Base-by-base conservation (phyloP, 768 basidiomycete genomes). In the Lentinus brumalis region DNA sequence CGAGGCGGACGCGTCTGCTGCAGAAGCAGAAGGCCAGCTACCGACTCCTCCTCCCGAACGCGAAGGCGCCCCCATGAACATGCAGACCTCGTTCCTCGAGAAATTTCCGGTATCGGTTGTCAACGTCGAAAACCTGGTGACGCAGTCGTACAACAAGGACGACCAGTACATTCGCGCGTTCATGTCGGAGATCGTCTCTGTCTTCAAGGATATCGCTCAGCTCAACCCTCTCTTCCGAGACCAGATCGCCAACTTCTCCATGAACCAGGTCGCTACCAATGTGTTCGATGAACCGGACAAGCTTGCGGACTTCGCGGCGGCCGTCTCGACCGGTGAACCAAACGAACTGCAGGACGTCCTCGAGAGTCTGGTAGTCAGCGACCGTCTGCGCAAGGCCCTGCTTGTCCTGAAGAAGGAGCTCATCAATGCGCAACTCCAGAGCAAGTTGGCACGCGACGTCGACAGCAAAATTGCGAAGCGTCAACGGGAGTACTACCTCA, bases 161-260 rank as follows among this genome's bases (percentile, higher is more conserved):
- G 89, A 95, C 75, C 95, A 97, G 73, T 91, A 96, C 73, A 89
- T 96, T 67, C 91, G 94, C 30, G 96, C 96, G 4, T 92, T 97
- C 76, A 96, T 94, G 86, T 89, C 89, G 45, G 96, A 98, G 76
- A 94, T 98, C 61, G 91, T 98, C 65, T 89, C 91, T 47, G 94
- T 96, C 41, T 98, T 98, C 85, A 98, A 98, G 79, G 96, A 98
- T 71, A 97, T 98, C 61, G 96, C 96, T 0, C 93, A 96, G 73
- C 83, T 98, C 45, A 96, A 97, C 74, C 95, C 95, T 2, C 86
- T 98, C 65, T 98, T 98, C 88, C 91, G 96, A 45, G 96, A 98
- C 78, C 96, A 98, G 71, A 96, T 98, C 66, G 94, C 95, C 63
- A 94, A 94, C 73, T 97, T 97, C 74, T 91, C 91, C 15, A 94